Percentiles rank a stretch among this genome's conserved stretches.
Conservation (phyloP, 2,329 filamentous ascomycete genomes). For the Scedosporium aurantiacum region DNA sequence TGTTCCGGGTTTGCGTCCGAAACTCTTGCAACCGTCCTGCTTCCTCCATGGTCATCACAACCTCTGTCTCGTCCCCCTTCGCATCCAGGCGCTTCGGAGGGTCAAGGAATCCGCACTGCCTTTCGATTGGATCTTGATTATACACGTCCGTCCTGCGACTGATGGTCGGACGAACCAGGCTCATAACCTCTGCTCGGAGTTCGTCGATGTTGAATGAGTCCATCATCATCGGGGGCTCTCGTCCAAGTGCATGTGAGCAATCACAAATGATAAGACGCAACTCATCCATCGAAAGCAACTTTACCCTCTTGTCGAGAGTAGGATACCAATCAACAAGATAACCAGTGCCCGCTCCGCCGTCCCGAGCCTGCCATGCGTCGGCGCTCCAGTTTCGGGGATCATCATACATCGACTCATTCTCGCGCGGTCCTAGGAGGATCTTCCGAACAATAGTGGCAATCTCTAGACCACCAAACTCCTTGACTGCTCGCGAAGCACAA, state of each 20-base stretch:
- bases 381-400: not conserved
- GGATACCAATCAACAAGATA: constrained; percentile 4
- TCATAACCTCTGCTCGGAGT: too few relatives aligned
- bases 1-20: constrained; percentile 2
- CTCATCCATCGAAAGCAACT: not conserved
- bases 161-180: too few relatives aligned
- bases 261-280: not conserved
- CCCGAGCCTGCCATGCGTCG: not conserved
- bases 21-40: not conserved
- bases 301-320: not conserved
- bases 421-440: not conserved
- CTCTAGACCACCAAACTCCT: not conserved
- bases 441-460: not conserved
- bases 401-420: not conserved
- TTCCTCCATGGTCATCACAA: not conserved
- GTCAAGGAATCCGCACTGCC: too few relatives aligned
- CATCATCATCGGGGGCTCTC: not conserved
- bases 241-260: not conserved
- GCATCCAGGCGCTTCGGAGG: not conserved
- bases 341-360: not conserved
- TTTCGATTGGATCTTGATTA: too few relatives aligned
- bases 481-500: too few relatives aligned
- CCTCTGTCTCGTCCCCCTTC: not conserved
- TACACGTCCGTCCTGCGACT: too few relatives aligned
- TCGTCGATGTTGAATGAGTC: too few relatives aligned